Evolutionary conservation across 2,329 filamentous ascomycete species (phyloP).

Genomic region (Neodidymelliopsis sp.): DNA sequence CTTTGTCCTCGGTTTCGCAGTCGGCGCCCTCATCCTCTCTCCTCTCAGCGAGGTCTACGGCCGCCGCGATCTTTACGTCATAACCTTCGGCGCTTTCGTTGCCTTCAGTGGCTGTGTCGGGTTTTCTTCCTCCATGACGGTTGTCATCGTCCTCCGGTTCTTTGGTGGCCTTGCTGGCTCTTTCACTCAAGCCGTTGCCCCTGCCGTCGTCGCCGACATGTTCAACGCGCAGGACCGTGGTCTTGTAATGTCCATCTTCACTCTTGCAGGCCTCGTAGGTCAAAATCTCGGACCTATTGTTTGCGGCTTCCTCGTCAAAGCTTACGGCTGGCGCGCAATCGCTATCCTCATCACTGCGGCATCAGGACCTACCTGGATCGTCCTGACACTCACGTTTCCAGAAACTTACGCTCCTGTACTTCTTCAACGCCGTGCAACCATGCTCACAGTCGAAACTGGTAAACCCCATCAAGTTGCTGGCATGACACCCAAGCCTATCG

Average conservation of each 20-base stretch:
- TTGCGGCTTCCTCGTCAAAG: constrained; percentile 68
- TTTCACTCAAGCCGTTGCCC: constrained; percentile 39
- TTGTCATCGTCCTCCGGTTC: constrained; percentile 41
- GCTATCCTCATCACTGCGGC: constrained; percentile 73
- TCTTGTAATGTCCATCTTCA: constrained; percentile 66
- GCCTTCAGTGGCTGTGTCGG: constrained; percentile 36
- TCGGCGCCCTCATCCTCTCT: constrained; percentile 36
- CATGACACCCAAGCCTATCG: constrained; percentile 45
- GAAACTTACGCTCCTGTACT: constrained; percentile 86
- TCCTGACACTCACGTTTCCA: constrained; percentile 78
- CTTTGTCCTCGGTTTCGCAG: constrained; percentile 41
- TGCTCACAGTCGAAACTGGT: constrained; percentile 71
- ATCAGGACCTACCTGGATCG: constrained; percentile 72
- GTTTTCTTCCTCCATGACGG: constrained; percentile 31
- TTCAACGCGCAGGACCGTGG: constrained; percentile 67
- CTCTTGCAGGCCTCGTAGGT: constrained; percentile 66
- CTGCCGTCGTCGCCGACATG: constrained; percentile 56
- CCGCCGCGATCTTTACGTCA: constrained; percentile 28
- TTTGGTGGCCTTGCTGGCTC: constrained; percentile 41
- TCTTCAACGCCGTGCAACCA: constrained; percentile 71
- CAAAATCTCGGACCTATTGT: constrained; percentile 66
- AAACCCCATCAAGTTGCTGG: constrained; percentile 62
- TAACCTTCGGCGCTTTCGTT: constrained; percentile 32
- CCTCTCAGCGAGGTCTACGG: constrained; percentile 43
- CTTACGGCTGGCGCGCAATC: constrained; percentile 76